phyloP scores from a whole-genome alignment of 2,329 filamentous ascomycete genomes.

The Aspergillus versicolor region DNA sequence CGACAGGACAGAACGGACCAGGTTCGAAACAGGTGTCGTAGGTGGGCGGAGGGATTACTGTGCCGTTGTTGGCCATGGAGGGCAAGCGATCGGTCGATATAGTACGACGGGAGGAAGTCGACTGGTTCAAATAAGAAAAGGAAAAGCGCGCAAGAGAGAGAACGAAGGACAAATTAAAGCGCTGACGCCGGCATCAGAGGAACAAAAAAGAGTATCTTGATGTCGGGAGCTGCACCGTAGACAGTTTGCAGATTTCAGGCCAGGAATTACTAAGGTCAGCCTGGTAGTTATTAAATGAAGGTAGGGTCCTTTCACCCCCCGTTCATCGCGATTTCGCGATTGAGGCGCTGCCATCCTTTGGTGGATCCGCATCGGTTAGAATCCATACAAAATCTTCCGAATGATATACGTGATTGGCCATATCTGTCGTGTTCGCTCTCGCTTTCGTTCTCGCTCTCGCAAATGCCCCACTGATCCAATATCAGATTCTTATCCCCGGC shows the following conservation, averaged over 20 bases:
- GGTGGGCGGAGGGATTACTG: neutral
- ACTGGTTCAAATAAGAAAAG: neutral
- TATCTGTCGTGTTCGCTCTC: conserved; percentile 26
- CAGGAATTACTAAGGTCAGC: neutral
- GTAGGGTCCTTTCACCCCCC: neutral
- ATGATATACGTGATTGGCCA: conserved; percentile 9
- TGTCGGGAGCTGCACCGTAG: neutral
- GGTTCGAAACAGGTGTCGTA: conserved; percentile 34
- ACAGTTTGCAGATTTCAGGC: neutral
- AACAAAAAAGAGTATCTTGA: neutral
- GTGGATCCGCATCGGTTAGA: conserved; percentile 9
- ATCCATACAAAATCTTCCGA: neutral
- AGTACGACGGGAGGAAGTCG: neutral
- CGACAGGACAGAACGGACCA: conserved; percentile 43
- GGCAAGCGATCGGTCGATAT: neutral
- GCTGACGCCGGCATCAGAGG: neutral
- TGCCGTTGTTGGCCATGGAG: neutral
- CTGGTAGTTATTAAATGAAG: no score
- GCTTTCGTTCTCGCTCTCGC: conserved; percentile 26
- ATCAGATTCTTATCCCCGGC: conserved; percentile 1
- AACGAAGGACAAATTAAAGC: neutral
- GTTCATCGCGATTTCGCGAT: neutral
- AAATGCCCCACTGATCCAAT: conserved; percentile 15
- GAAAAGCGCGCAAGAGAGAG: neutral
- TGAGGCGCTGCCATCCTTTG: conserved; percentile 1